A percentile compares a stretch with the other conserved stretches of the same genome.
Evolutionary conservation across 805 yeast species (phyloP).

Genomic region (Cephaloascus fragrans): DNA sequence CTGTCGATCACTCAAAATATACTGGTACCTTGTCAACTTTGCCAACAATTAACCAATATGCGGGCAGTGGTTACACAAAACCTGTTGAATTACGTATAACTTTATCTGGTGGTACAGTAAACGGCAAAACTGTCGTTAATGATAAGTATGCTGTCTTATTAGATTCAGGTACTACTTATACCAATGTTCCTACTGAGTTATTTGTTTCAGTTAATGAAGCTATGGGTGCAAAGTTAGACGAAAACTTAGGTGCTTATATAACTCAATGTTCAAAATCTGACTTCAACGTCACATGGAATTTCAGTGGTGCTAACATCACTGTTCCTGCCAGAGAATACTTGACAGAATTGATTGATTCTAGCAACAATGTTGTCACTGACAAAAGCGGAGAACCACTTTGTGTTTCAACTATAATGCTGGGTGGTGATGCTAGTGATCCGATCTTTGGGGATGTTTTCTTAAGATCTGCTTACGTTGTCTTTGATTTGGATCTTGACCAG

Average conservation of each 20-base stretch:
- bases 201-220: slow-evolving; percentile 8
- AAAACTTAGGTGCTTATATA: not conserved
- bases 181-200: slow-evolving; percentile 34
- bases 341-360: not conserved
- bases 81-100: not conserved
- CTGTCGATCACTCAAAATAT: slow-evolving; percentile 27
- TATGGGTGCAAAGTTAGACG: not conserved
- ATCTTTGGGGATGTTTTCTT: slow-evolving; percentile 47
- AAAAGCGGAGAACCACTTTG: not conserved
- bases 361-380: not conserved
- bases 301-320: slow-evolving; percentile 5
- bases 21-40: slow-evolving; percentile 18
- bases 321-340: slow-evolving; percentile 1
- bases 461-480: slow-evolving; percentile 42
- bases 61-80: not conserved
- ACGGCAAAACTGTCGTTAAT: not conserved
- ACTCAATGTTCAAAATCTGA: not conserved
- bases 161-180: slow-evolving; percentile 46
- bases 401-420: not conserved
- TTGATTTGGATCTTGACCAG: slow-evolving; percentile 36
- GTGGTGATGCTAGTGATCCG: slow-evolving; percentile 1
- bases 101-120: not conserved
- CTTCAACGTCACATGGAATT: slow-evolving; percentile 2
- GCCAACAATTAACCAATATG: slow-evolving; percentile 7
- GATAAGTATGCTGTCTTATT: slow-evolving; percentile 23